Evolutionary conservation across 352 stramenopile species (phyloP).

Genomic region (Pythium diclinum): DNA sequence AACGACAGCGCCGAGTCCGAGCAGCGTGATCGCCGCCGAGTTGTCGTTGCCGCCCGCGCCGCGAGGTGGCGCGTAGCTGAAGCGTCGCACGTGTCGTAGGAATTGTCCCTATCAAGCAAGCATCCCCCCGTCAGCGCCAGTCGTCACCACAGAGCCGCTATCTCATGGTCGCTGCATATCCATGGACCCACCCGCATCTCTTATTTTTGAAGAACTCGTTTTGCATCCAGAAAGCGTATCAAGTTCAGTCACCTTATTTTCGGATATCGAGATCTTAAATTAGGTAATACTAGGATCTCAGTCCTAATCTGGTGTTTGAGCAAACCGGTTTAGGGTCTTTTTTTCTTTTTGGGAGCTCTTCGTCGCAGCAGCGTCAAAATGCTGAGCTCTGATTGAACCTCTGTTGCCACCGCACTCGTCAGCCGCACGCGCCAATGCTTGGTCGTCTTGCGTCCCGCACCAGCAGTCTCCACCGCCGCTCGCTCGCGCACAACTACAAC

Average conservation of each 20-base stretch:
- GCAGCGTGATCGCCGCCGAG: conserved; percentile 77
- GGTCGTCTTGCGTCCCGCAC: conserved; percentile 22
- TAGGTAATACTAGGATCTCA: conserved; percentile 2
- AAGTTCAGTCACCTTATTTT: not conserved
- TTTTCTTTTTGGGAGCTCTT: not conserved
- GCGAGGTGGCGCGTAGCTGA: conserved; percentile 68
- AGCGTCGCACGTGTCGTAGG: conserved; percentile 40
- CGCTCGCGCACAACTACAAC: conserved; percentile 18
- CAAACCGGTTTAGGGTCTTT: conserved; percentile 24
- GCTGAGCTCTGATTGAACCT: conserved; percentile 3
- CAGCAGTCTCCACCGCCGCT: conserved; percentile 23
- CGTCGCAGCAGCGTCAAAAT: not conserved
- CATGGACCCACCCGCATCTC: conserved; percentile 10
- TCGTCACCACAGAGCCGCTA: not conserved
- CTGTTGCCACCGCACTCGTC: not conserved
- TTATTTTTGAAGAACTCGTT: conserved; percentile 8
- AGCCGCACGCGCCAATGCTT: conserved; percentile 17
- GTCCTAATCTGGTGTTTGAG: conserved; percentile 29
- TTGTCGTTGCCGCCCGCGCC: conserved; percentile 67
- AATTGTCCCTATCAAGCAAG: conserved; percentile 18
- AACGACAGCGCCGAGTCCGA: conserved; percentile 57
- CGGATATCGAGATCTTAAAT: not conserved
- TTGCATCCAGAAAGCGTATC: conserved; percentile 23
- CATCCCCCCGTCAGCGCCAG: conserved; percentile 3
- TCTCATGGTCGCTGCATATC: conserved; percentile 4